A percentile compares a stretch with the other conserved stretches of the same genome.
phyloP scores from a whole-genome alignment of 768 basidiomycete species.

The Collybiopsis luxurians region DNA sequence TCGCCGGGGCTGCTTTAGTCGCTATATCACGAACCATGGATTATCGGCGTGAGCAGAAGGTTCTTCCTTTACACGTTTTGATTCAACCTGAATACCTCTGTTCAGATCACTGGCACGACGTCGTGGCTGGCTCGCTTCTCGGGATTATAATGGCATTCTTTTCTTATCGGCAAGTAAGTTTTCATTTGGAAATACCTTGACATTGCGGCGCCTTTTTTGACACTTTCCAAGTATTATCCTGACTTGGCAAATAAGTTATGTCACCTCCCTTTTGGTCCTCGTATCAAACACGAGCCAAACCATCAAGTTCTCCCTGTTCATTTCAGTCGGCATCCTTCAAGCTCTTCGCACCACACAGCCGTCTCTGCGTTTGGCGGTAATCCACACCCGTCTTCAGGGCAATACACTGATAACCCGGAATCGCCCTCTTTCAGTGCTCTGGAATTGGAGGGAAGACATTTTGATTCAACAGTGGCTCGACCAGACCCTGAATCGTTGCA shows the following conservation, averaged over 20 bases:
- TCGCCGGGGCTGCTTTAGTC: constrained; percentile 73
- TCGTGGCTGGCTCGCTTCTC: constrained; percentile 73
- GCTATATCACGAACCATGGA: constrained; percentile 92
- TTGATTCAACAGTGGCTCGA: background rate
- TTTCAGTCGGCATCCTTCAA: background rate
- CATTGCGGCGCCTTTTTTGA: background rate
- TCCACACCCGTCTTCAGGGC: background rate
- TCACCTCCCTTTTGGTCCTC: constrained; percentile 72
- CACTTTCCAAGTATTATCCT: constrained; percentile 55
- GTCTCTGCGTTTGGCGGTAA: background rate
- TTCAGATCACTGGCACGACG: constrained; percentile 90
- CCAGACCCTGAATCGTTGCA: background rate
- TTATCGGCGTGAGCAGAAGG: constrained; percentile 59
- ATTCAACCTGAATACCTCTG: background rate
- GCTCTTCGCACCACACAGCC: background rate
- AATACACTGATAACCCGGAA: constrained; percentile 9
- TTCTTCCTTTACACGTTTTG: constrained; percentile 7
- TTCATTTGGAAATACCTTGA: background rate
- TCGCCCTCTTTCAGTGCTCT: background rate
- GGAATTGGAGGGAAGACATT: background rate
- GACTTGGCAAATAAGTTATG: constrained; percentile 55
- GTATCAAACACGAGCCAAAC: constrained; percentile 45
- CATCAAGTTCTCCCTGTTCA: constrained; percentile 32
- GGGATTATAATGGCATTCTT: constrained; percentile 74
- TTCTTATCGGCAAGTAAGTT: constrained; percentile 58